Base-by-base conservation (phyloP, 768 basidiomycete genomes). In the Auriculariales sp. region DNA sequence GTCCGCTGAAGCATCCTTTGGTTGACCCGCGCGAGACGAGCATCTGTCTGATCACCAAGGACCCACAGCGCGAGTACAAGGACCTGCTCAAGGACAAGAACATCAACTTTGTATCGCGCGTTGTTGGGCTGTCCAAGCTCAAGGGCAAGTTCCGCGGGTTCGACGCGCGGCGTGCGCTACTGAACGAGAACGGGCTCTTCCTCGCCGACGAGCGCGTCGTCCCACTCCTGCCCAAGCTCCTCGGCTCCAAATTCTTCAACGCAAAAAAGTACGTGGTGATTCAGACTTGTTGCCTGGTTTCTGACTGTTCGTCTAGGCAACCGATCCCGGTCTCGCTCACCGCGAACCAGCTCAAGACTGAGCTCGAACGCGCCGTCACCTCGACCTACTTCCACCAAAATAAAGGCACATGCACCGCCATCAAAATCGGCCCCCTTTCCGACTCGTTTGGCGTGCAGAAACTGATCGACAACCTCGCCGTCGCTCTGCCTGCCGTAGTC, bases 371-470 rank as follows among this genome's bases (percentile, higher is more conserved):
- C 39, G 94, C 94, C 15, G 80, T 99, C 55, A 81, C 81, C 3
- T 91, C 92, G 10, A 93, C 94, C 2, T 95, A 95, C 64, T 87
- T 95, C 82, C 86, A 92, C 63, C 87, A 92, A 66, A 90, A 92
- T 50, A 79, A 78, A 55, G 95, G 95, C 11, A 95, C 91, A 4
- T 89, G 85, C 76, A 79, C 82, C 25, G 81, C 92, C 28, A 75
- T 97, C 54, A 92, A 92, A 67, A 71, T 98, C 47, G 83, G 79
- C 42, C 75, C 74, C 2, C 64, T 88, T 33, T 77, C 81, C 19
- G 3, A 88, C 92, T 53, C 75, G 19, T 44, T 44, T 25, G 17
- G 73, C 3, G 72, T 83, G 1, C 65, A 76, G 3, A 83, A 97
- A 60, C 74, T 89, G 15, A 62, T 86, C 31, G 78, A 75, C 4